Evolutionary conservation across 768 basidiomycete species (phyloP).

Genomic region (Trametes gibbosa): DNA sequence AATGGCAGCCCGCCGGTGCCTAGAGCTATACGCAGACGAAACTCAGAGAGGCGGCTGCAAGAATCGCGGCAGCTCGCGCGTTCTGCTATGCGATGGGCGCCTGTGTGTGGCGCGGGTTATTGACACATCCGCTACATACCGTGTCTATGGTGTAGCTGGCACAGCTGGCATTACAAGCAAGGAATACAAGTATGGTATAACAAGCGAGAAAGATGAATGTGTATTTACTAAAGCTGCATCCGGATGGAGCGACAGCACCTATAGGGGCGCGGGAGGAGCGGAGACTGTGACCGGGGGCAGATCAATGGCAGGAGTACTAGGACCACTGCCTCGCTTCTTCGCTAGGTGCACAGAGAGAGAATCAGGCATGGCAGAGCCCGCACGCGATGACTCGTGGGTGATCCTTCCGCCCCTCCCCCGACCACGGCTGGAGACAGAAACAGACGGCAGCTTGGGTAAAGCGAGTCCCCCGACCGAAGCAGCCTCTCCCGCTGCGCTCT

Average conservation of each 20-base stretch:
- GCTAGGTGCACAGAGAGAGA: conserved; percentile 20
- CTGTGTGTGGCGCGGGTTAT: background rate
- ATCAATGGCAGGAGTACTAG: conserved; percentile 13
- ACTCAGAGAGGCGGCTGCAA: background rate
- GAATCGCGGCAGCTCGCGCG: background rate
- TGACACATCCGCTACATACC: background rate
- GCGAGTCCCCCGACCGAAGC: conserved; percentile 15
- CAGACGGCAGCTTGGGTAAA: conserved; percentile 22
- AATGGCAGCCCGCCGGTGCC: background rate
- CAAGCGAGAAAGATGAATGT: background rate
- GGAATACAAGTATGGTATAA: background rate
- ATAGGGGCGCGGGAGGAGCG: conserved; percentile 10
- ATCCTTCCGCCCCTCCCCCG: conserved; percentile 11
- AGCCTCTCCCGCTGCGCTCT: conserved; percentile 12
- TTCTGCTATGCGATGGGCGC: background rate
- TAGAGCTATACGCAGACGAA: background rate
- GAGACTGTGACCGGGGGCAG: background rate
- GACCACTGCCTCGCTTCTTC: conserved; percentile 21
- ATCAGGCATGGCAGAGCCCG: conserved; percentile 24
- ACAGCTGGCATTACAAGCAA: background rate
- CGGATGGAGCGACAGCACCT: background rate
- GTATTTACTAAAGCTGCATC: background rate
- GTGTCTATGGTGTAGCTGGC: background rate
- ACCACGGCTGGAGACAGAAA: conserved; percentile 15
- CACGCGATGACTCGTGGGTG: conserved; percentile 23